A percentile compares a stretch with the other conserved stretches of the same genome.
phyloP scores from a whole-genome alignment of 805 yeast genomes.

The Metschnikowia matae region DNA sequence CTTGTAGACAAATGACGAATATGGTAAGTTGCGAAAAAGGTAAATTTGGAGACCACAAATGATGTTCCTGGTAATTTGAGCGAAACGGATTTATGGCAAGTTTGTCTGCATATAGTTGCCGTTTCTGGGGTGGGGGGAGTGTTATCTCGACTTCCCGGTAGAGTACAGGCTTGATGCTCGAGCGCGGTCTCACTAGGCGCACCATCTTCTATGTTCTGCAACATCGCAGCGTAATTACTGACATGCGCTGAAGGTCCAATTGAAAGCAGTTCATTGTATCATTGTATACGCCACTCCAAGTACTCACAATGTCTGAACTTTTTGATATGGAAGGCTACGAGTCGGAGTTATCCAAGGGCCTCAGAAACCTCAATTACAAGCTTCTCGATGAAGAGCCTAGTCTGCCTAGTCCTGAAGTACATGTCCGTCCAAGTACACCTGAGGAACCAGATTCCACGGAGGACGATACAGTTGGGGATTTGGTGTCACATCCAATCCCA shows the following conservation, averaged over 20 bases:
- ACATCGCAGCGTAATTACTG: background rate
- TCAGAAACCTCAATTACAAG: conserved; percentile 24
- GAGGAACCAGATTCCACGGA: conserved; percentile 12
- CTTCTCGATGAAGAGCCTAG: conserved; percentile 17
- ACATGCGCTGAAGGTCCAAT: background rate
- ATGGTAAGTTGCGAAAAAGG: too few species aligned
- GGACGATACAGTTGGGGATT: conserved; percentile 16
- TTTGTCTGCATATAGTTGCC: too few species aligned
- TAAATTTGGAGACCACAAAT: too few species aligned
- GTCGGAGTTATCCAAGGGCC: conserved; percentile 12
- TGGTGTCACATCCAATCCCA: conserved; percentile 14
- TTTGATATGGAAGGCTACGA: conserved; percentile 36
- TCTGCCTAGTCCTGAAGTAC: background rate
- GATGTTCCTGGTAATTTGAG: too few species aligned
- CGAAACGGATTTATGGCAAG: too few species aligned
- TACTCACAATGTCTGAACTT: conserved; percentile 27
- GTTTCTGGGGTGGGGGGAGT: too few species aligned
- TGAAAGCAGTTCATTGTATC: background rate
- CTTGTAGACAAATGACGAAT: too few species aligned
- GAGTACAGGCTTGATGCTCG: background rate
- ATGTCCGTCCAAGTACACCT: background rate
- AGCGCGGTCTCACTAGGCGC: background rate
- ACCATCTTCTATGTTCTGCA: conserved; percentile 1
- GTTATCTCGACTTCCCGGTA: too few species aligned
- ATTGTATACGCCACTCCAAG: background rate